phyloP scores from a whole-genome alignment of 1,139 yeast genomes.

The Yamadazyma trypodendri region DNA sequence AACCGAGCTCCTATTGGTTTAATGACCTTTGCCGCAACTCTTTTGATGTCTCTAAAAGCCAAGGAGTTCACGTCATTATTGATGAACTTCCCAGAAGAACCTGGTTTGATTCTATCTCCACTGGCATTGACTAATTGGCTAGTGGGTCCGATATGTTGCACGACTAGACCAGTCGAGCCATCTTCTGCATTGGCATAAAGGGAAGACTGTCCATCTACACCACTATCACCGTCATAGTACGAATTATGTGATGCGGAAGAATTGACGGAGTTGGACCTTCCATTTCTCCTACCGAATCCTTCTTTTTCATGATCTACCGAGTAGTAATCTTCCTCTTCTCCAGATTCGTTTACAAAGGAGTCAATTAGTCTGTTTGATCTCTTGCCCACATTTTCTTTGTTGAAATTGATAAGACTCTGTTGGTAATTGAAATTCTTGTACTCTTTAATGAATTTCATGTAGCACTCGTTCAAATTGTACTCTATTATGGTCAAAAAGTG shows the following conservation, averaged over 20 bases:
- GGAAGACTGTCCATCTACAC: not conserved
- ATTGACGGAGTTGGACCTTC: not conserved
- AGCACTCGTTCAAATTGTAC: slow-evolving; percentile 42
- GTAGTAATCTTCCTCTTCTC: slow-evolving; percentile 8
- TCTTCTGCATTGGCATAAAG: not conserved
- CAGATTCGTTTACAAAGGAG: slow-evolving; percentile 14
- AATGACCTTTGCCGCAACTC: slow-evolving; percentile 24
- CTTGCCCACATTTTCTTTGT: slow-evolving; percentile 14
- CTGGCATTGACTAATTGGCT: slow-evolving; percentile 8
- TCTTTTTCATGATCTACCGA: slow-evolving; percentile 2
- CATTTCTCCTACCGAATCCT: not conserved
- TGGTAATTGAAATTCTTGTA: slow-evolving; percentile 29
- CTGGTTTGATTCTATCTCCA: slow-evolving; percentile 11
- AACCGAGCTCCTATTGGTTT: slow-evolving; percentile 24
- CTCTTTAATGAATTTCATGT: slow-evolving; percentile 33
- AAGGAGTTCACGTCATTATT: slow-evolving; percentile 23
- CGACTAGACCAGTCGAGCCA: slow-evolving; percentile 7
- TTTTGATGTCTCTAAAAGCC: slow-evolving; percentile 23
- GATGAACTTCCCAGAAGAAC: slow-evolving; percentile 17
- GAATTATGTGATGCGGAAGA: slow-evolving; percentile 1
- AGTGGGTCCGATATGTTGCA: slow-evolving; percentile 8
- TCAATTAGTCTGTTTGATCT: slow-evolving; percentile 14
- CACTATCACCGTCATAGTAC: not conserved
- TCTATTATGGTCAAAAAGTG: slow-evolving; percentile 40
- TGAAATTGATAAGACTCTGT: slow-evolving; percentile 10